Percentiles rank a stretch among this genome's conserved stretches.
Evolutionary conservation across 1,284 basidiomycete genomes (phyloP).

Genomic region (Cerioporus squamosus): DNA sequence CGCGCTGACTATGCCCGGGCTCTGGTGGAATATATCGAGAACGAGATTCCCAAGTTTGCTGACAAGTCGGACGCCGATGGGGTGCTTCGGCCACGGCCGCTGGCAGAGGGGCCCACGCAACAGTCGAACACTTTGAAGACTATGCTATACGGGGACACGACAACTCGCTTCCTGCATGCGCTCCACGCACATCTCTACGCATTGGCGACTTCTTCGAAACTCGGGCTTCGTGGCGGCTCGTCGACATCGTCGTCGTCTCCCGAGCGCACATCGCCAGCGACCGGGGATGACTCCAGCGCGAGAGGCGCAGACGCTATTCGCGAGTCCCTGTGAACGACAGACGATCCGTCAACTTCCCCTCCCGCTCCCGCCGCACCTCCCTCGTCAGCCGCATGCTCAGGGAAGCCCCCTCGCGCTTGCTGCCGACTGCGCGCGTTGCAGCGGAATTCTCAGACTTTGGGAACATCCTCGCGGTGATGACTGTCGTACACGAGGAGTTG

Average conservation of each 20-base stretch:
- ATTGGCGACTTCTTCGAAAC: slow-evolving; percentile 69
- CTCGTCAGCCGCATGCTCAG: slow-evolving; percentile 53
- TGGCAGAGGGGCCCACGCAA: slow-evolving; percentile 48
- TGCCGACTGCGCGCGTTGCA: slow-evolving; percentile 53
- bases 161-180: slow-evolving; percentile 76
- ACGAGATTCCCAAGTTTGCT: slow-evolving; percentile 71
- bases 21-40: slow-evolving; percentile 72
- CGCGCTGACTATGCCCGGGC: slow-evolving; percentile 79
- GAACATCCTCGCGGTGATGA: slow-evolving; percentile 74
- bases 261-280: slow-evolving; percentile 30
- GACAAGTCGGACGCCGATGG: slow-evolving; percentile 51
- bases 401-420: slow-evolving; percentile 47
- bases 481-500: slow-evolving; percentile 67
- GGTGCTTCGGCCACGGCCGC: slow-evolving; percentile 45
- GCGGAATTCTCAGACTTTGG: slow-evolving; percentile 78
- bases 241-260: slow-evolving; percentile 48
- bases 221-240: slow-evolving; percentile 48
- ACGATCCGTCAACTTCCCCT: slow-evolving; percentile 49
- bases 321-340: slow-evolving; percentile 44
- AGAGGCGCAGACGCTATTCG: slow-evolving; percentile 12
- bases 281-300: slow-evolving; percentile 14
- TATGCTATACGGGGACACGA: slow-evolving; percentile 66
- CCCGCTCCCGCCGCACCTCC: slow-evolving; percentile 60
- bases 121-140: slow-evolving; percentile 51
- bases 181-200: slow-evolving; percentile 81